Conservation (phyloP, 768 basidiomycete species). For the Hypholoma fasciculare region DNA sequence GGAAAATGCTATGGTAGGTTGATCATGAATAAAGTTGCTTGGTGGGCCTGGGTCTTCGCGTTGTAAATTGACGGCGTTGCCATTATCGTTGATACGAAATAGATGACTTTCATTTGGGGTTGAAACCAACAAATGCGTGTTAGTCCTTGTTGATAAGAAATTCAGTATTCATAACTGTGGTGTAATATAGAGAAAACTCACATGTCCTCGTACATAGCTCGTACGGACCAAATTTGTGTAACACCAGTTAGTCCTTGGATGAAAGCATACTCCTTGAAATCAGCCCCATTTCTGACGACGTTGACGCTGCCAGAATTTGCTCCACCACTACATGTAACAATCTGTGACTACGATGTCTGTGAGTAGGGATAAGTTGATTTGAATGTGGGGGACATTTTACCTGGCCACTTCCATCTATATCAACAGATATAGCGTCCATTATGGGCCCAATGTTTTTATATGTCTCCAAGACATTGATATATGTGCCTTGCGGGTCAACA, state of each 20-base stretch:
- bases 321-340: constrained; percentile 86
- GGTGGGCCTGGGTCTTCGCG: constrained; percentile 27
- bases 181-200: constrained; percentile 31
- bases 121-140: constrained; percentile 61
- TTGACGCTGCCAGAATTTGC: constrained; percentile 75
- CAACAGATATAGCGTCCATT: constrained; percentile 74
- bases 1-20: constrained; percentile 63
- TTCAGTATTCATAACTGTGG: neutral
- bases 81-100: constrained; percentile 45
- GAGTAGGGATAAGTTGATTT: neutral
- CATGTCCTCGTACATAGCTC: constrained; percentile 45
- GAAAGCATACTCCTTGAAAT: constrained; percentile 64
- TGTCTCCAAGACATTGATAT: constrained; percentile 59
- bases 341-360: constrained; percentile 53
- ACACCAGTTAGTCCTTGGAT: constrained; percentile 58
- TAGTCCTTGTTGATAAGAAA: constrained; percentile 34
- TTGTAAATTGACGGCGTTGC: constrained; percentile 41
- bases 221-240: constrained; percentile 64
- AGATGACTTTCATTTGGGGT: constrained; percentile 56
- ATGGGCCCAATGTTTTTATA: constrained; percentile 85
- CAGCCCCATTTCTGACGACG: constrained; percentile 79
- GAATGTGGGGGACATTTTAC: constrained; percentile 34
- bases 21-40: constrained; percentile 44
- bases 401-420: constrained; percentile 71
- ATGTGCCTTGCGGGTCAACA: constrained; percentile 53